Evolutionary conservation across 106 monocot genomes (phyloP), one percentile per base, ranked within the genome.

Genomic region (Acanthochlamys bracteata): DNA sequence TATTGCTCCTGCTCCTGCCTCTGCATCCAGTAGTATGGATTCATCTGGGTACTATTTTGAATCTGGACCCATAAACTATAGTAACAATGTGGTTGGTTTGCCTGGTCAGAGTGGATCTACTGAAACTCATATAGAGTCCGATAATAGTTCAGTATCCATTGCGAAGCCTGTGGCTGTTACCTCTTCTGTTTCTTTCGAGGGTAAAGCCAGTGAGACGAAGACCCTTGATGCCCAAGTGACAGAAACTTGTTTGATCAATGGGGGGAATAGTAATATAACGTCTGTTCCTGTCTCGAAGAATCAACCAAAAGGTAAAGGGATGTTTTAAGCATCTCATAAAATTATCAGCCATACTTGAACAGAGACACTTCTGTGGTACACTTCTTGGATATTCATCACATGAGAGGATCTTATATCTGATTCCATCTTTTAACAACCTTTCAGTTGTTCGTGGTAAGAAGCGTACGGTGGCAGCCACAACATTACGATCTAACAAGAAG

Each of bases 401-500:
- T 17, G 4, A 59, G 45, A 24, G 12, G n/a, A n/a, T n/a, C 65
- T n/a, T 17, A 17, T 46, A 0, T 11, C 12, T 40, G 2, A 49
- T 11, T 60, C 7, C 7, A 45, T 25, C 53, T 24, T 6, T 4
- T 60, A 4, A 64, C 46, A 68, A 27, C 52, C 55, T 25, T 24
- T 39, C 84, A 92, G 92, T 81, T 76, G 27, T 39, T 0, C 85
- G 85, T 41, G 71, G 69, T 42, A 99, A 99, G 76, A 99, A 92
- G 70, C 83, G 85, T 7, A 67, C 75, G 22, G 66, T 83, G 66
- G 63, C 79, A 39, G 83, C 77, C 65, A 75, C 81, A 8, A 21
- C 88, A 19, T 73, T 92, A 61, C 80, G 88, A 55, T 85, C 89
- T 45, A 99, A 82, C 66, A 92, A 99, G 79, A 99, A 85, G 69